Evolutionary conservation across 306 rosid species (phyloP), one percentile per base, ranked within the genome.

Genomic region (Quercus suber): DNA sequence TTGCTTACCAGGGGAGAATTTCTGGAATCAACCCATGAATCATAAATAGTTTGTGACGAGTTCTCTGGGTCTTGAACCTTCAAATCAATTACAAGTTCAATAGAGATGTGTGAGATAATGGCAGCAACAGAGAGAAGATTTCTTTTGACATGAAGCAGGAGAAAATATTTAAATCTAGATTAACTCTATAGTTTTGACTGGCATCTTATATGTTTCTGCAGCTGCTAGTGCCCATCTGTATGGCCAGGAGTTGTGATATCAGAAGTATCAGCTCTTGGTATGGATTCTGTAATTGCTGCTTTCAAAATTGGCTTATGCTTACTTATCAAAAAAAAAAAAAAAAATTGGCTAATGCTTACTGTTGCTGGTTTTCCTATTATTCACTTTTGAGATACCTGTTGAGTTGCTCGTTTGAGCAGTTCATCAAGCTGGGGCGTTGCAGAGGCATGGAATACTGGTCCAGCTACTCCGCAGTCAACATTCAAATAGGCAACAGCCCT

Each of bases 401-500:
- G 87, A 79, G 89, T 83, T 64, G 93, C 94, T 87, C 69, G 81
- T 77, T 75, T 88, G 72, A 92, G 80, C 74, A 88, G 81, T 76
- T 88, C 90, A 86, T 92, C 94, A 80, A 92, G 90, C 84, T 92
- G 94, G 49, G 97, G 97, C 72, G 94, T 92, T 55, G 94, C 89
- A 55, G 83, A 61, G 73, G 80, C 91, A 18, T 45, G 61, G 69
- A 90, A 92, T 10, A 83, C 83, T 3, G 90, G 81, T 67, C 88
- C 94, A 55, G 75, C 84, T 7, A 92, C 93, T 27, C 71, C 88
- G 75, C 75, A 56, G 81, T 90, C 93, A 83, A 72, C 90, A 87
- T 92, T 90, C 88, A 92, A 82, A 87, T 90, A 92, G 45, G 94
- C 94, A 78, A 92, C 86, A 1, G 93, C 89, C 77, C 79, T 90